Conservation (phyloP, 345 rosid genomes). For the Brassica carinata region DNA sequence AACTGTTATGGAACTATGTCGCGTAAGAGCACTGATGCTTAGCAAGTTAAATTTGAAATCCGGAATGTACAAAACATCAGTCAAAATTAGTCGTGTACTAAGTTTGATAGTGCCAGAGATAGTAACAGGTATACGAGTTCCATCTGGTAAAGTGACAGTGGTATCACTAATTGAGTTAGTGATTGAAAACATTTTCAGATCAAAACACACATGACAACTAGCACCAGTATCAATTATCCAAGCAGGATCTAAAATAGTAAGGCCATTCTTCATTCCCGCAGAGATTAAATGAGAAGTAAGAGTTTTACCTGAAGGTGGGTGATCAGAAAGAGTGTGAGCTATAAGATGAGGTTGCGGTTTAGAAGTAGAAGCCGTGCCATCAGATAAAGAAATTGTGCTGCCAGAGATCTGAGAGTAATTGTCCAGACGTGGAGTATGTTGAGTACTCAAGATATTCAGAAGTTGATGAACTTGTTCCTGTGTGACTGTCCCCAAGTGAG, state of each 20-base stretch:
- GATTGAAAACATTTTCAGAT: neutral
- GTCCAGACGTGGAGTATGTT: neutral
- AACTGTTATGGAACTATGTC: too few species aligned
- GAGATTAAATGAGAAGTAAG: neutral
- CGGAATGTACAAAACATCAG: neutral
- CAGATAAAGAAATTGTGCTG: neutral
- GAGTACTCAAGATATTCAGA: neutral
- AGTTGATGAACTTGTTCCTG: neutral
- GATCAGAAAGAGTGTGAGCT: neutral
- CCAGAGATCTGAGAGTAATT: neutral
- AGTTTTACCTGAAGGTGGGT: neutral
- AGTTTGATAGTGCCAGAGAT: neutral
- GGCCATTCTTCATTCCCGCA: neutral
- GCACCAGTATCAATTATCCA: neutral
- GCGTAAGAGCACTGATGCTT: neutral
- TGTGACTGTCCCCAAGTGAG: neutral
- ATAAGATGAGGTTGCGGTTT: neutral
- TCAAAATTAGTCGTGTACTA: neutral
- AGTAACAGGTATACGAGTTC: neutral
- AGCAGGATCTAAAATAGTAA: neutral
- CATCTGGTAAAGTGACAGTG: neutral
- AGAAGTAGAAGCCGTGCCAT: neutral
- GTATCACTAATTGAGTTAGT: neutral
- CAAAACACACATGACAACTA: neutral
- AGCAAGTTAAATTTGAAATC: neutral